Evolutionary conservation across 306 rosid species (phyloP).

Genomic region (Prunus salicina): DNA sequence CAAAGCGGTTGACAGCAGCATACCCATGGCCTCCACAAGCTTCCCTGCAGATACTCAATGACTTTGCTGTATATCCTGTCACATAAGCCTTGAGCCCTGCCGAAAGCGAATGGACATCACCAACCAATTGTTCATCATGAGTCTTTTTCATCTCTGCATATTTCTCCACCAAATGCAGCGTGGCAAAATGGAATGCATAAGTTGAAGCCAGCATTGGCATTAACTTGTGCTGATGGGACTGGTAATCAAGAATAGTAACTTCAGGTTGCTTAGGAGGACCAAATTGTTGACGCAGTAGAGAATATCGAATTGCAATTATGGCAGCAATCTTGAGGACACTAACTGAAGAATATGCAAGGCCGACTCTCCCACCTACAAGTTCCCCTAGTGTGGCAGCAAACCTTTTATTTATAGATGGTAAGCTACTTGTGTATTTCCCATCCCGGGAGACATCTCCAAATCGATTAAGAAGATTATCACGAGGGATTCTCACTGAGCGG

Average conservation of each 20-base stretch:
- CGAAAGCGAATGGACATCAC: slow-evolving; percentile 85
- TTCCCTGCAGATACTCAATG: slow-evolving; percentile 92
- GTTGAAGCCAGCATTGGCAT: slow-evolving; percentile 99
- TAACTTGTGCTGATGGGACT: slow-evolving; percentile 95
- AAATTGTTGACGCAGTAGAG: slow-evolving; percentile 90
- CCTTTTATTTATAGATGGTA: slow-evolving; percentile 76
- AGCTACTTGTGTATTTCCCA: slow-evolving; percentile 80
- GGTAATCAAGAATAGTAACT: slow-evolving; percentile 85
- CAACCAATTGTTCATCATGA: slow-evolving; percentile 75
- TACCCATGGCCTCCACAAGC: slow-evolving; percentile 99
- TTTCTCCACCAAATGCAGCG: slow-evolving; percentile 62
- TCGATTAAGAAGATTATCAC: slow-evolving; percentile 90
- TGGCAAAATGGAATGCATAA: slow-evolving; percentile 84
- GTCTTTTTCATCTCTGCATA: slow-evolving; percentile 81
- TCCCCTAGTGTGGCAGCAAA: slow-evolving; percentile 95
- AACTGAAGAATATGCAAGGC: slow-evolving; percentile 88
- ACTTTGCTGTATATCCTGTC: slow-evolving; percentile 84
- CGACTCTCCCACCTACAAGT: slow-evolving; percentile 97
- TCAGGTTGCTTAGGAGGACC: slow-evolving; percentile 96
- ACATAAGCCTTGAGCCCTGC: slow-evolving; percentile 94
- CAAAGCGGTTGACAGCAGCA: slow-evolving; percentile 92
- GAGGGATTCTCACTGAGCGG: slow-evolving; percentile 81
- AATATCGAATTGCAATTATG: slow-evolving; percentile 81
- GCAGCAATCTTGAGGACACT: slow-evolving; percentile 80
- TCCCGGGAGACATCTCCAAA: slow-evolving; percentile 95